phyloP scores from a whole-genome alignment of 2,329 filamentous ascomycete species.

The Hymenoscyphus occultus region DNA sequence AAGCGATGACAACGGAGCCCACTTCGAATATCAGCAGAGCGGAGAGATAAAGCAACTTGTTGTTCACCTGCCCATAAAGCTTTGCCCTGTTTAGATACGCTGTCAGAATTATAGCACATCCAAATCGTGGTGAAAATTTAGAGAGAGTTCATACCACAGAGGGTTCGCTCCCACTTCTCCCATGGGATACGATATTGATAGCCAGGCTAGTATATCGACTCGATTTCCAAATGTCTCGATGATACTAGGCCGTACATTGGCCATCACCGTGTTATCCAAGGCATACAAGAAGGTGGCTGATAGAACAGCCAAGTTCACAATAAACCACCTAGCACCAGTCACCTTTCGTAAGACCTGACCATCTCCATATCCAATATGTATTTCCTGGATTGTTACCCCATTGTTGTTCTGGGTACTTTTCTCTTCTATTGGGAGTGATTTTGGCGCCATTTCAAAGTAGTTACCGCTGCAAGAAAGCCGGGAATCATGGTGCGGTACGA shows the following conservation, averaged over 20 bases:
- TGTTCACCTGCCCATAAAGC: constrained; percentile 35
- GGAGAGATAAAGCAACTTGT: constrained; percentile 35
- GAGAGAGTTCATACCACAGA: constrained; percentile 20
- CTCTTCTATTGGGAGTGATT: no score
- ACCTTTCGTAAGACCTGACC: no score
- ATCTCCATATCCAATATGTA: no score
- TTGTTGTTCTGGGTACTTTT: no score
- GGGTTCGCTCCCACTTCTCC: constrained; percentile 41
- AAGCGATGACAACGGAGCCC: constrained; percentile 37
- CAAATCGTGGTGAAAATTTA: no score
- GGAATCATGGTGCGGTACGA: no score
- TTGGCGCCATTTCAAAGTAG: no score
- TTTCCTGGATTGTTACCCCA: no score
- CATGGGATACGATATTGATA: constrained; percentile 42
- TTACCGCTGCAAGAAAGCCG: no score
- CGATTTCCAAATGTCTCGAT: constrained; percentile 35
- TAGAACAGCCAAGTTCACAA: constrained; percentile 32
- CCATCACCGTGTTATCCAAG: constrained; percentile 6
- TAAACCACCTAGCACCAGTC: constrained; percentile 21
- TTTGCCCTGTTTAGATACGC: constrained; percentile 26
- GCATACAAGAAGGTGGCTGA: constrained; percentile 35
- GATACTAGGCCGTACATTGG: constrained; percentile 1
- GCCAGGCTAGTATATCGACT: constrained; percentile 42
- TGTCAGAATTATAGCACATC: no score
- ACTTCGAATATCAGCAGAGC: constrained; percentile 34